These are phyloP conservation scores for Tagetes patula DNA, from an alignment of 129 eudicot genomes.

Conservation along the genomic window DNA sequence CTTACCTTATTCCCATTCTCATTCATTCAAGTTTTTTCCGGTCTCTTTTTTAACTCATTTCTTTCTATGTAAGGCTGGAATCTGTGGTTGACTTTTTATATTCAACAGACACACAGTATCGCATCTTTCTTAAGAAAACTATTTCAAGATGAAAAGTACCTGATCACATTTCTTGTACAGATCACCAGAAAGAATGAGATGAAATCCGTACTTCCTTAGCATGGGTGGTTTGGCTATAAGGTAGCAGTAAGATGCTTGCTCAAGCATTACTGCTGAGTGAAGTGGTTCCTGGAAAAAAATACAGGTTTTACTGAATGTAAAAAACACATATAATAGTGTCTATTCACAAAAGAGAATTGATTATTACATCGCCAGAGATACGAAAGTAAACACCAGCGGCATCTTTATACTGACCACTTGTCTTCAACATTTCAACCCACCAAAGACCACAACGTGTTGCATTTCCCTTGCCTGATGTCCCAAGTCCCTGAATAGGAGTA, in stretches of 20 bases:
- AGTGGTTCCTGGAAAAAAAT: slow-evolving; percentile 63
- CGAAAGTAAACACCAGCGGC: slow-evolving; percentile 93
- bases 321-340: background rate
- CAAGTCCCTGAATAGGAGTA: slow-evolving; percentile 58
- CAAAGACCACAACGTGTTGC: slow-evolving; percentile 95
- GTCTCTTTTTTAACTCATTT: slow-evolving; percentile 4
- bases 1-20: background rate
- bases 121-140: slow-evolving; percentile 7
- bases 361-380: slow-evolving; percentile 95
- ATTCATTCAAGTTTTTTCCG: background rate
- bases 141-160: slow-evolving; percentile 42
- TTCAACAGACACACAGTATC: background rate
- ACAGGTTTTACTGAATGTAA: slow-evolving; percentile 12
- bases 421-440: slow-evolving; percentile 99
- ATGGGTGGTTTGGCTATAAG: slow-evolving; percentile 74
- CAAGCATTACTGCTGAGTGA: slow-evolving; percentile 94
- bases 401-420: slow-evolving; percentile 83
- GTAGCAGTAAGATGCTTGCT: slow-evolving; percentile 98
- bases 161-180: slow-evolving; percentile 84
- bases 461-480: slow-evolving; percentile 72
- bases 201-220: slow-evolving; percentile 96
- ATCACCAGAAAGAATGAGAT: slow-evolving; percentile 97
- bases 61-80: slow-evolving; percentile 2
- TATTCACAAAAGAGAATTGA: slow-evolving; percentile 39
- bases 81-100: background rate